Evolutionary conservation across 805 yeast species (phyloP).

Genomic region (Debaryomyces hansenii): DNA sequence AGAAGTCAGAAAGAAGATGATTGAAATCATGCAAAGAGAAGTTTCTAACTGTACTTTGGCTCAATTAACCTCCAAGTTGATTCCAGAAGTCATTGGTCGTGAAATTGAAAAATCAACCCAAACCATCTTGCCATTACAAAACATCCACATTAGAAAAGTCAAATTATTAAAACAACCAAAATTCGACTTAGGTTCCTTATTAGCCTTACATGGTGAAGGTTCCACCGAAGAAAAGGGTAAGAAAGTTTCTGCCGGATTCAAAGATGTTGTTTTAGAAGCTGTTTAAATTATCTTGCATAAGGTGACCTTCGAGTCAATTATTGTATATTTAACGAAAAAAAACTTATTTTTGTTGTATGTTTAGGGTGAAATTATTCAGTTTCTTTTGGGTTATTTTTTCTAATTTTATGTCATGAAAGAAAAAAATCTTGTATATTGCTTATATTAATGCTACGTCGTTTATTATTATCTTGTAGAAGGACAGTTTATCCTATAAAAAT

Average conservation of each 20-base stretch:
- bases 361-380: constrained; percentile 5
- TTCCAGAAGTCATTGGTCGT: constrained; percentile 95
- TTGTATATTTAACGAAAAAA: constrained; percentile 1
- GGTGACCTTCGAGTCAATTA: constrained; percentile 1
- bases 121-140: constrained; percentile 91
- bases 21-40: constrained; percentile 91
- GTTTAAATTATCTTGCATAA: constrained; percentile 49
- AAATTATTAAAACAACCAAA: constrained; percentile 96
- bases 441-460: constrained; percentile 14
- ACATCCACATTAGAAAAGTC: constrained; percentile 96
- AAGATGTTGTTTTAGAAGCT: constrained; percentile 94
- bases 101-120: constrained; percentile 93
- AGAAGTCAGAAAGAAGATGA: constrained; percentile 91
- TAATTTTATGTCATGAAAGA: constrained; percentile 6
- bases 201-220: constrained; percentile 93
- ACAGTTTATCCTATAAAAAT: background rate
- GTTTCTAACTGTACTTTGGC: constrained; percentile 88
- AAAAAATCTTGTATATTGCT: constrained; percentile 12
- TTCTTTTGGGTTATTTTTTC: constrained; percentile 6
- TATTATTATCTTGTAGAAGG: constrained; percentile 1
- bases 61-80: constrained; percentile 91
- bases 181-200: constrained; percentile 90
- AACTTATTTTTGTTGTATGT: constrained; percentile 6
- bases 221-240: constrained; percentile 88
- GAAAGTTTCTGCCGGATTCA: constrained; percentile 93